Evolutionary conservation across 1,139 yeast genomes (phyloP).

Genomic region (Suhomyces terraborum): DNA sequence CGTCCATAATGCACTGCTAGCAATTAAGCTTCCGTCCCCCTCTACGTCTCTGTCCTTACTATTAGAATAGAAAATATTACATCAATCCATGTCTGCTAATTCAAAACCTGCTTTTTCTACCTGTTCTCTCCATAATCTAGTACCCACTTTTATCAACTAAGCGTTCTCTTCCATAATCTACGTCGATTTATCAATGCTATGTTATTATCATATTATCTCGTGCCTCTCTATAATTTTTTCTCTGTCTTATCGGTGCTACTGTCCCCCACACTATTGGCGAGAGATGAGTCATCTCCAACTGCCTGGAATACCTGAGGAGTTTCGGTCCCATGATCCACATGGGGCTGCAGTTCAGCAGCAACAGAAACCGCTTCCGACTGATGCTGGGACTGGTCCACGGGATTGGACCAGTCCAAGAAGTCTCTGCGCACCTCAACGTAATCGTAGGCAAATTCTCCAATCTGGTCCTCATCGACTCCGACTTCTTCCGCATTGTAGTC

Average conservation of each 20-base stretch:
- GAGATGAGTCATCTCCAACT: conserved; percentile 12
- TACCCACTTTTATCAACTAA: no score
- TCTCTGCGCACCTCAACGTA: conserved; percentile 96
- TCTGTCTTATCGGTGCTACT: conserved; percentile 13
- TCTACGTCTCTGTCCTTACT: no score
- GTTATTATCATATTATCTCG: background rate
- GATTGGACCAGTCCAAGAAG: conserved; percentile 66
- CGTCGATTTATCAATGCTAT: no score
- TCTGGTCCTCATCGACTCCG: conserved; percentile 96
- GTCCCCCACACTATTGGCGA: conserved; percentile 7
- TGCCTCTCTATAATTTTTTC: conserved; percentile 4
- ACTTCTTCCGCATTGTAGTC: conserved; percentile 81
- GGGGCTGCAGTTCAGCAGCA: conserved; percentile 4
- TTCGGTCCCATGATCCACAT: conserved; percentile 9
- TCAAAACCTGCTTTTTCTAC: no score
- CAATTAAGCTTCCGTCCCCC: no score
- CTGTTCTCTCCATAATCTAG: no score
- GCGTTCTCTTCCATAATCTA: no score
- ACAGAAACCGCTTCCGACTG: conserved; percentile 12
- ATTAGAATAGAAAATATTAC: no score
- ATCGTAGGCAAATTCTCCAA: conserved; percentile 97
- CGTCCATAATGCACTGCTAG: no score
- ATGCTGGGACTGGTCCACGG: conserved; percentile 17
- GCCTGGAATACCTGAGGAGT: conserved; percentile 11
- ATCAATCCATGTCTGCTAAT: no score